These are phyloP conservation scores for Epichloe festucae DNA, from an alignment of 2,329 filamentous ascomycete genomes.

Conservation along the genomic window DNA sequence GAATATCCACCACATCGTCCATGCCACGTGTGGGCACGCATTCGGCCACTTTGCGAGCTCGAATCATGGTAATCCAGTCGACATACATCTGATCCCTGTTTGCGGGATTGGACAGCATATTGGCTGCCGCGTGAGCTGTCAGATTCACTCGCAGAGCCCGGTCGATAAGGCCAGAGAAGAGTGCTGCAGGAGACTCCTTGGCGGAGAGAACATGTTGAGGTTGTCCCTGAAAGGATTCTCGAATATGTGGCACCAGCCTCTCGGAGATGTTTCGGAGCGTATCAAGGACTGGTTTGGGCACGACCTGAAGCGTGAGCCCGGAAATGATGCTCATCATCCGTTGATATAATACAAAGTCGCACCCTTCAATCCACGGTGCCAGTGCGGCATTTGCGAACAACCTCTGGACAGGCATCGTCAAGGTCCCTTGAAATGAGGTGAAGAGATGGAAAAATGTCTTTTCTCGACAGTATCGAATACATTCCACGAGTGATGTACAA, in stretches of 20 bases:
- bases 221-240: conserved; percentile 71
- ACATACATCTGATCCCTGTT: conserved; percentile 92
- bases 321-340: conserved; percentile 91
- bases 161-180: conserved; percentile 78
- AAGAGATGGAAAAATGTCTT: conserved; percentile 94
- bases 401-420: conserved; percentile 94
- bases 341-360: conserved; percentile 91
- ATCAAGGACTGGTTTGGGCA: conserved; percentile 76
- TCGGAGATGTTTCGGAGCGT: conserved; percentile 80
- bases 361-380: conserved; percentile 88
- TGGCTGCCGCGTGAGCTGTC: conserved; percentile 85
- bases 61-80: conserved; percentile 66
- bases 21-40: conserved; percentile 49
- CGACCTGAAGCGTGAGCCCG: conserved; percentile 78
- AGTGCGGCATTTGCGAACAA: conserved; percentile 70
- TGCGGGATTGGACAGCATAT: conserved; percentile 77
- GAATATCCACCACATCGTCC: conserved; percentile 51
- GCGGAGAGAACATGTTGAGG: conserved; percentile 76
- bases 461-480: conserved; percentile 90
- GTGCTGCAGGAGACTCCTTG: conserved; percentile 74
- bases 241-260: conserved; percentile 67
- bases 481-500: conserved; percentile 89
- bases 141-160: conserved; percentile 84
- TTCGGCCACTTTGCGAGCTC: conserved; percentile 49
- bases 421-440: conserved; percentile 86